Evolutionary conservation across 108 stramenopile species (phyloP).

Genomic region (Fistulifera pelliculosa): DNA sequence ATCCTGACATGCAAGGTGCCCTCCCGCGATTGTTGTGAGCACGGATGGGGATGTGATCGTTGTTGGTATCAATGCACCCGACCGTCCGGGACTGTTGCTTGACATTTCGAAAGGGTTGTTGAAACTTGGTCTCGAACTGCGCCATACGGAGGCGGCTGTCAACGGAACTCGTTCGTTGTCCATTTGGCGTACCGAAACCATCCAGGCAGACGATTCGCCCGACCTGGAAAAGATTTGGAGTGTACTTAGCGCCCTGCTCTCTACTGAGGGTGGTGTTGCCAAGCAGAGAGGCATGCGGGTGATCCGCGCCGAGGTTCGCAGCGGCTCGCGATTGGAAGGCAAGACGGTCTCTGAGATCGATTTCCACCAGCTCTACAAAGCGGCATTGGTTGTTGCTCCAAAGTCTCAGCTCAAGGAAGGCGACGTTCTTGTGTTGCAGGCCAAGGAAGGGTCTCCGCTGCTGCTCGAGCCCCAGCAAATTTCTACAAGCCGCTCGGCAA

Average conservation of each 20-base stretch:
- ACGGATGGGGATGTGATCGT: constrained; percentile 46
- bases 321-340: no score
- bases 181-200: constrained; percentile 70
- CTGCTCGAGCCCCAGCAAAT: constrained; percentile 43
- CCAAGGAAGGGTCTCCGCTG: constrained; percentile 57
- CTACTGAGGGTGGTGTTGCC: no score
- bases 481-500: no score
- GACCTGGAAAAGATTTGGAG: no score
- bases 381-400: no score
- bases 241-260: no score
- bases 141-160: constrained; percentile 78
- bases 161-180: constrained; percentile 50
- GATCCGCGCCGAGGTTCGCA: no score
- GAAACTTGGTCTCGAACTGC: constrained; percentile 37
- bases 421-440: constrained; percentile 65
- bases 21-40: constrained; percentile 52
- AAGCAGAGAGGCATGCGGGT: no score
- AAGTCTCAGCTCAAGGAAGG: constrained; percentile 52
- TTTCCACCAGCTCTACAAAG: no score
- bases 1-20: no score
- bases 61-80: constrained; percentile 39
- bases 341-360: no score
- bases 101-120: constrained; percentile 61
- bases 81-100: constrained; percentile 51
- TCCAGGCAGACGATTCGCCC: constrained; percentile 32